Evolutionary conservation across 345 rosid genomes (phyloP).

Genomic region (Clausena lansium): DNA sequence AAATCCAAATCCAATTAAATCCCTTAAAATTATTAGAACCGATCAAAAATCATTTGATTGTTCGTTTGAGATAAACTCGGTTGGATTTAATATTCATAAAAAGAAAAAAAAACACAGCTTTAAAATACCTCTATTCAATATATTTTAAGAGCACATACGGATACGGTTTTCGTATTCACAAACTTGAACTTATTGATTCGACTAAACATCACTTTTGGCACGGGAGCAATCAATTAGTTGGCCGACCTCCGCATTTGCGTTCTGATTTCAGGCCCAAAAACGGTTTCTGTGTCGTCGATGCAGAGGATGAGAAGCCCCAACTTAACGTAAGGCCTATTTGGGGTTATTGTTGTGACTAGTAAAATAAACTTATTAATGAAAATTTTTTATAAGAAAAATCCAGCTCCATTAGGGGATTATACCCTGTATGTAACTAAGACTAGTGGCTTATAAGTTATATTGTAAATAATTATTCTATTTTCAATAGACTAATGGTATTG

Average conservation of each 20-base stretch:
- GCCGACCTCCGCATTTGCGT: background rate
- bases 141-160: background rate
- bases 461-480: no score
- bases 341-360: no score
- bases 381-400: no score
- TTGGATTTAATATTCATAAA: background rate
- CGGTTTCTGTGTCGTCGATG: background rate
- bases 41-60: background rate
- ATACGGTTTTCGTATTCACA: background rate
- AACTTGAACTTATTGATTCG: background rate
- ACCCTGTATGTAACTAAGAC: no score
- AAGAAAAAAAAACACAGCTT: background rate
- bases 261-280: background rate
- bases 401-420: no score
- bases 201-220: background rate
- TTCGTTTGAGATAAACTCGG: background rate
- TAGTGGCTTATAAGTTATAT: no score
- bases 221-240: no score
- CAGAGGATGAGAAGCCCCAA: no score
- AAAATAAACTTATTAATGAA: no score
- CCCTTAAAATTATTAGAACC: background rate
- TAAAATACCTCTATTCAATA: background rate
- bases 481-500: no score
- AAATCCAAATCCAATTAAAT: background rate
- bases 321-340: no score